These are phyloP conservation scores for Phanerodontia chrysosporium DNA, from an alignment of 768 basidiomycete species.

Conservation along the genomic window DNA sequence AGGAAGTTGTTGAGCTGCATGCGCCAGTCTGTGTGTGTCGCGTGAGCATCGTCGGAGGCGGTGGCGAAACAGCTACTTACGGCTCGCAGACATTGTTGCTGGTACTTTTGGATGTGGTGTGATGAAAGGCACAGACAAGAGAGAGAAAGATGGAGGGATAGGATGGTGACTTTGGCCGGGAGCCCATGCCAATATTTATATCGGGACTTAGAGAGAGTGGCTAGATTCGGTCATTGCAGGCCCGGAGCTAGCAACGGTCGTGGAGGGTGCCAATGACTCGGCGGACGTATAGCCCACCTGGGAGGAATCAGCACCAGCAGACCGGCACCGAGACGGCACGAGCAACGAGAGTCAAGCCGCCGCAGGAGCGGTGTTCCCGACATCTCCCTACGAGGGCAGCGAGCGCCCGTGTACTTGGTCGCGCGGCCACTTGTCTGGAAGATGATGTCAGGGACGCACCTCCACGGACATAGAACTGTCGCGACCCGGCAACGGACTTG, in stretches of 20 bases:
- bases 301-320: not conserved
- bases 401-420: conserved; percentile 2
- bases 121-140: not conserved
- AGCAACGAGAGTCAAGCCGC: conserved; percentile 1
- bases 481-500: conserved; percentile 6
- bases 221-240: conserved; percentile 4
- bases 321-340: conserved; percentile 8
- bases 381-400: conserved; percentile 3
- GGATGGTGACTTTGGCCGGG: not conserved
- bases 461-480: conserved; percentile 5
- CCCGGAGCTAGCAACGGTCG: not conserved
- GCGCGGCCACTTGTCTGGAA: not conserved
- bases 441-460: not conserved
- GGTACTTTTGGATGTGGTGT: not conserved
- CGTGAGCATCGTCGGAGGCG: not conserved
- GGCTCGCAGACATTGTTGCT: conserved; percentile 12
- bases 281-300: conserved; percentile 7
- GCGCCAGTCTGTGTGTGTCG: conserved; percentile 21
- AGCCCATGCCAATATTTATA: not conserved
- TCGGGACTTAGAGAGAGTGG: not conserved
- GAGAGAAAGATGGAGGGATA: not conserved
- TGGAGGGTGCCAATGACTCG: conserved; percentile 1
- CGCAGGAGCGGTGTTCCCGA: conserved; percentile 7
- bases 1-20: conserved; percentile 30
- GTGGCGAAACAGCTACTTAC: conserved; percentile 9